These are phyloP conservation scores for Fusarium sp. DNA, from an alignment of 2,329 filamentous ascomycete genomes.

Conservation along the genomic window DNA sequence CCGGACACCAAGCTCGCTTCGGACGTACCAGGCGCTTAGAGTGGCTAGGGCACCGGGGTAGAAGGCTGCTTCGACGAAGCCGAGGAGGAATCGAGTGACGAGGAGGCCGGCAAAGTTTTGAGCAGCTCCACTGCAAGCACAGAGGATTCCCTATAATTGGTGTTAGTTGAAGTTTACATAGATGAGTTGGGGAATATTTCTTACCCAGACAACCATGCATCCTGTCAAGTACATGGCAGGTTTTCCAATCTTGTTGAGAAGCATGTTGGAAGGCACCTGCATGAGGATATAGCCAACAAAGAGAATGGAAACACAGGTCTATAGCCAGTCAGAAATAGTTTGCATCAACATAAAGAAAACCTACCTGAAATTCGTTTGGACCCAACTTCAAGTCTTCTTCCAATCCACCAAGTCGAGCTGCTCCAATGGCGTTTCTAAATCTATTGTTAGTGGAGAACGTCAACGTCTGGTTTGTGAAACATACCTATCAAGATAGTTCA, in stretches of 20 bases:
- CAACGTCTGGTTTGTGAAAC: background rate
- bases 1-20: constrained; percentile 72
- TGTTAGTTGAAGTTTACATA: background rate
- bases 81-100: constrained; percentile 55
- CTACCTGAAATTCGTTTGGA: constrained; percentile 8
- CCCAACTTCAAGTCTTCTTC: constrained; percentile 7
- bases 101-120: constrained; percentile 17
- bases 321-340: background rate
- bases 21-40: constrained; percentile 67
- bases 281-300: constrained; percentile 27
- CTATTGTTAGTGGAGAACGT: background rate
- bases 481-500: constrained; percentile 11
- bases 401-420: constrained; percentile 6
- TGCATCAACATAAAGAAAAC: background rate
- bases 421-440: constrained; percentile 10
- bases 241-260: constrained; percentile 21
- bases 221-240: constrained; percentile 11
- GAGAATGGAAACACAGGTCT: constrained; percentile 15
- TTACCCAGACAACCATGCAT: constrained; percentile 16
- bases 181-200: background rate
- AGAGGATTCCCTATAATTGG: constrained; percentile 5
- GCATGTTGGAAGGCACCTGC: constrained; percentile 22
- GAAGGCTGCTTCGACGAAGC: constrained; percentile 63
- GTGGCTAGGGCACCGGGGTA: constrained; percentile 64
- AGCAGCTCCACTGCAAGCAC: constrained; percentile 13